Conservation (phyloP, 164 flowering plant species). For the Stephania japonica region DNA sequence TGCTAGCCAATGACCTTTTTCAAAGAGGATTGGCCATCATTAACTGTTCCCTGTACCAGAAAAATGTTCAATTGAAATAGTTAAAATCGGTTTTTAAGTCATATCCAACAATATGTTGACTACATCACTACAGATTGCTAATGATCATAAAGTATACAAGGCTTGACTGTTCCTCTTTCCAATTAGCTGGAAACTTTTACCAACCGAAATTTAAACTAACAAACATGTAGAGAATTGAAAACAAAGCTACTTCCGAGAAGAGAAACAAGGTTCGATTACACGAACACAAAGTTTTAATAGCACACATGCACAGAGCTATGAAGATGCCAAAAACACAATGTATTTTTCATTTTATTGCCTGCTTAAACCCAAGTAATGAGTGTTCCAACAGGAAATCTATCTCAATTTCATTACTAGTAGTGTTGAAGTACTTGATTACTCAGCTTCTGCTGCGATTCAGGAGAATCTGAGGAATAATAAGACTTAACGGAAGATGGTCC, state of each 20-base stretch:
- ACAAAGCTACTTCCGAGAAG: neutral
- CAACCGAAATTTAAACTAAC: neutral
- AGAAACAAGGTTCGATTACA: too few species aligned
- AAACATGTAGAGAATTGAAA: neutral
- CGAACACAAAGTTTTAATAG: too few species aligned
- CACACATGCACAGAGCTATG: neutral
- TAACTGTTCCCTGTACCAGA: slow-evolving; percentile 42
- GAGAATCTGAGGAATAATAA: slow-evolving; percentile 31
- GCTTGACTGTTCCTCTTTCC: neutral
- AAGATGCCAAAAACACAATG: neutral
- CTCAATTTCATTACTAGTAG: neutral
- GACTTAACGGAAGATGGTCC: slow-evolving; percentile 31
- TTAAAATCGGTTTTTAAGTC: neutral
- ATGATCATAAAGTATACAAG: neutral
- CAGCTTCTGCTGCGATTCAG: slow-evolving; percentile 30
- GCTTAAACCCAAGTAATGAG: neutral
- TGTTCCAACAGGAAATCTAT: neutral
- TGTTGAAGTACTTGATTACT: slow-evolving; percentile 32
- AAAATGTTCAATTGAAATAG: neutral
- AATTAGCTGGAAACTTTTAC: neutral
- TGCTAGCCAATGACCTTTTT: slow-evolving; percentile 44
- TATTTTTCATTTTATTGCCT: neutral
- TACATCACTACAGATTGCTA: neutral
- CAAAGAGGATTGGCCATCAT: slow-evolving; percentile 31
- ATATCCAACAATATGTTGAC: neutral